phyloP scores from a whole-genome alignment of 225 moss, liverwort and hornwort genomes.

The Polytrichum commune region DNA sequence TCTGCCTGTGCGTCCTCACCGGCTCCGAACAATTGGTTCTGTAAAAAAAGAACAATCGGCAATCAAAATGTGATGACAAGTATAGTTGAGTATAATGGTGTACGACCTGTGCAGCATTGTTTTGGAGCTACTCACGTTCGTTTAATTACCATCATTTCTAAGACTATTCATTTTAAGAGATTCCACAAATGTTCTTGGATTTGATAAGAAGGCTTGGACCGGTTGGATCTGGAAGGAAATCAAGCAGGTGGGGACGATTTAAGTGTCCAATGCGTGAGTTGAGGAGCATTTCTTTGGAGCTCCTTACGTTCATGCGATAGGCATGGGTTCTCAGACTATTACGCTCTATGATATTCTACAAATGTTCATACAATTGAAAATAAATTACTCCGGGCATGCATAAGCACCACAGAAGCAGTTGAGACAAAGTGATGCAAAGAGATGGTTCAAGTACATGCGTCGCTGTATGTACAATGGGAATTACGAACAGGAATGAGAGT shows the following conservation, averaged over 20 bases:
- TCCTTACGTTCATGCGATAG: too few relatives aligned
- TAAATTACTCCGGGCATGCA: too few relatives aligned
- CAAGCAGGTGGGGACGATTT: not conserved
- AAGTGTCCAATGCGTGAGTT: not conserved
- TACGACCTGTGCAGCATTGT: not conserved
- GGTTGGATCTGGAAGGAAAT: not conserved
- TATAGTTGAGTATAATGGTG: not conserved
- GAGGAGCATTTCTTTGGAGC: too few relatives aligned
- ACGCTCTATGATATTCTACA: too few relatives aligned
- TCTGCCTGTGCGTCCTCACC: conserved; percentile 26
- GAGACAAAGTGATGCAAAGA: not conserved
- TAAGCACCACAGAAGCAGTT: too few relatives aligned
- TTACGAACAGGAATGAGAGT: not conserved
- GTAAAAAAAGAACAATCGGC: not conserved
- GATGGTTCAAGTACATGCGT: not conserved
- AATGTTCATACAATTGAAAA: too few relatives aligned
- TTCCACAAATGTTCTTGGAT: too few relatives aligned
- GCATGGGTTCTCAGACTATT: too few relatives aligned
- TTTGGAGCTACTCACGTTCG: not conserved
- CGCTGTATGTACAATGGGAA: not conserved
- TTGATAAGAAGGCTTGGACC: too few relatives aligned
- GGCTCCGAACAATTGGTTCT: conserved; percentile 38
- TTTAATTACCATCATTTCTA: not conserved
- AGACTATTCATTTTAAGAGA: not conserved
- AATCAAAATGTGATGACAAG: not conserved